Base-by-base conservation (phyloP, 371 early-diverging fungal species). In the Zopfochytrium polystomum region DNA sequence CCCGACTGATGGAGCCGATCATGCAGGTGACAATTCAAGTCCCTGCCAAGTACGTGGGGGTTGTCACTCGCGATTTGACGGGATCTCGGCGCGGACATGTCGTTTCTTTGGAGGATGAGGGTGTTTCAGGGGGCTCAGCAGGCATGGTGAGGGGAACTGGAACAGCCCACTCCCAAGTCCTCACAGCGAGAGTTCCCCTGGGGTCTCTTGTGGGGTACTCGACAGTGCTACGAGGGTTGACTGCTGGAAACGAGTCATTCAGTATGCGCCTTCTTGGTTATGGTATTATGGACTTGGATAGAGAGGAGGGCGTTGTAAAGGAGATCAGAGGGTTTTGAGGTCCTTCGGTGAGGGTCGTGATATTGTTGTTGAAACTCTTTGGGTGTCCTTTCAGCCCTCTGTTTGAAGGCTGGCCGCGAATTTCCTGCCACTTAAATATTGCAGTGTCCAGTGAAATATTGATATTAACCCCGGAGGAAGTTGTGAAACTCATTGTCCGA, bases 161-260 rank as follows among this genome's bases (percentile, higher is more conserved):
- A 29, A 57, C 46, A 11, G 42, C n/a, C 2, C 33, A 52, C 30
- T 38, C 52, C 46, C 59, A 53, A 46, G 29, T 65, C 15, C 54
- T 76, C 15, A 58, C 63, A 13, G 90, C 93, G 0, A 78, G 82
- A 26, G 89, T 90, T 0, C 95, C 95, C 6, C 69, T 96, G 30
- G 83, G 88, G 56, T 80, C 87, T 0, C 82, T 95, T 88, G 69
- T 94, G 0, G 96, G 95, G 0, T 96, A 95, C 58, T 83, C 92
- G n/a, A 85, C 85, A 6, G 78, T 82, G 1, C 69, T 96, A 66
- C 78, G 96, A 44, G 88, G 90, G 25, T 69, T 93, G 68, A 92
- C 96, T 0, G 92, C 86, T 0, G 96, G 96, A 11, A 84, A 86
- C 18, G 79, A 73, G n/a, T 53, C 58, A n/a, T 76, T 93, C 58